Evolutionary conservation across 768 basidiomycete species (phyloP).

Genomic region (Hygrophorus pudorinus): DNA sequence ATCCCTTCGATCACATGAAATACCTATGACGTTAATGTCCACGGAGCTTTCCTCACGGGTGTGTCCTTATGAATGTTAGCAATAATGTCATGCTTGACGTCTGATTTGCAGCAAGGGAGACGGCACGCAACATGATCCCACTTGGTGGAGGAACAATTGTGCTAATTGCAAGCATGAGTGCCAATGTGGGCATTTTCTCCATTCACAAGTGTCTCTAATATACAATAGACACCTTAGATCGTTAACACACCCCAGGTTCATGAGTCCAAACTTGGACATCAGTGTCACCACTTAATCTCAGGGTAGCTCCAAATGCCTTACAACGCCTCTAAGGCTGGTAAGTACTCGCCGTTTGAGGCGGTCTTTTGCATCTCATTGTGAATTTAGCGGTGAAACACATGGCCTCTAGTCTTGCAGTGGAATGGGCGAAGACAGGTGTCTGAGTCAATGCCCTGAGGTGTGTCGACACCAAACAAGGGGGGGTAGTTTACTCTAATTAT

Average conservation of each 20-base stretch:
- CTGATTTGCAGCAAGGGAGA: conserved; percentile 61
- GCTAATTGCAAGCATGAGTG: conserved; percentile 87
- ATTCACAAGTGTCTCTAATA: too few species aligned
- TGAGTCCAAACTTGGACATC: not conserved
- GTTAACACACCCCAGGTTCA: conserved; percentile 80
- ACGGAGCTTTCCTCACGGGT: conserved; percentile 80
- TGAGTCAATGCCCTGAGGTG: conserved; percentile 78
- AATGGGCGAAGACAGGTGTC: conserved; percentile 88
- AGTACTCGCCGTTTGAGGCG: conserved; percentile 8
- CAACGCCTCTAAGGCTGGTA: conserved; percentile 90
- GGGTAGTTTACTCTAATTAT: not conserved
- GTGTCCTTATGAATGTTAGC: too few species aligned
- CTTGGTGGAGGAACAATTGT: conserved; percentile 72
- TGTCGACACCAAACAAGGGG: not conserved
- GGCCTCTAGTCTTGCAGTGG: conserved; percentile 86
- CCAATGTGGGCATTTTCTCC: conserved; percentile 46
- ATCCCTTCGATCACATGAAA: conserved; percentile 79
- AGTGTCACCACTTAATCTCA: conserved; percentile 1
- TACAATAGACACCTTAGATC: conserved; percentile 42
- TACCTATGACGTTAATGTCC: conserved; percentile 89
- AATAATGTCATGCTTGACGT: too few species aligned
- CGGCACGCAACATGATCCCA: conserved; percentile 84
- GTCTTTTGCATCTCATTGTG: too few species aligned
- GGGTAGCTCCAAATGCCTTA: conserved; percentile 82
- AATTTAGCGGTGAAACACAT: conserved; percentile 79